These are phyloP conservation scores for Dipteronia sinensis DNA, from an alignment of 345 rosid genomes.

Conservation along the genomic window DNA sequence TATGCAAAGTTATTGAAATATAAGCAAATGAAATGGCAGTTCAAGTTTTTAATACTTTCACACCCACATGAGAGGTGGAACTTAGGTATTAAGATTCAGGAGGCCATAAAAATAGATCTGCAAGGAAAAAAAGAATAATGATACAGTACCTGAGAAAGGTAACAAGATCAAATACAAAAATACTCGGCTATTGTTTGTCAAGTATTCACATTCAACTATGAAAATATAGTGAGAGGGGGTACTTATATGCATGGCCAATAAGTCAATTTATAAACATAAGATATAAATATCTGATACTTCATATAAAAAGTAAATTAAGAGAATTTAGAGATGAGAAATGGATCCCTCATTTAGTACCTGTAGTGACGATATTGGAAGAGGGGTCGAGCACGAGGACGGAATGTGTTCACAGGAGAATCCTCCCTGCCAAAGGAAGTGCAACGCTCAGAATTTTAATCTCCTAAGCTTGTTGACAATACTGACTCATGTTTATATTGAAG, in stretches of 20 bases:
- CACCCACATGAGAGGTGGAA: not conserved
- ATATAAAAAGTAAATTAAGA: constrained; percentile 1
- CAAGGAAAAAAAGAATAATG: not conserved
- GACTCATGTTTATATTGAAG: not conserved
- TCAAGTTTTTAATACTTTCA: constrained; percentile 16
- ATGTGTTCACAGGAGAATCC: constrained; percentile 82
- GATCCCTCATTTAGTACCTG: constrained; percentile 53
- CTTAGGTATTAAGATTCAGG: not conserved
- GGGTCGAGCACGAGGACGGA: constrained; percentile 87
- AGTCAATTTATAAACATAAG: not conserved
- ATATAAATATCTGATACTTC: not conserved
- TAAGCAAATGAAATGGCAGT: constrained; percentile 11
- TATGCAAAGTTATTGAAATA: not conserved
- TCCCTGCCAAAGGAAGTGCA: constrained; percentile 65
- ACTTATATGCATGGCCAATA: not conserved
- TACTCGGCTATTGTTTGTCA: not conserved
- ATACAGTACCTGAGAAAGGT: not conserved
- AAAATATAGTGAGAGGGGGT: not conserved
- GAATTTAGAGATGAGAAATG: not conserved
- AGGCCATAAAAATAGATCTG: not conserved
- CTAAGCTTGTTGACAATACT: constrained; percentile 6
- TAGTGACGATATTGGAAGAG: constrained; percentile 98
- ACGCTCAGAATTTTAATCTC: constrained; percentile 10
- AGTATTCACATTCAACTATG: constrained; percentile 6
- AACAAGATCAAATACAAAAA: not conserved